Evolutionary conservation across 2,329 filamentous ascomycete species (phyloP).

Genomic region (Dichotomopilus funicola): DNA sequence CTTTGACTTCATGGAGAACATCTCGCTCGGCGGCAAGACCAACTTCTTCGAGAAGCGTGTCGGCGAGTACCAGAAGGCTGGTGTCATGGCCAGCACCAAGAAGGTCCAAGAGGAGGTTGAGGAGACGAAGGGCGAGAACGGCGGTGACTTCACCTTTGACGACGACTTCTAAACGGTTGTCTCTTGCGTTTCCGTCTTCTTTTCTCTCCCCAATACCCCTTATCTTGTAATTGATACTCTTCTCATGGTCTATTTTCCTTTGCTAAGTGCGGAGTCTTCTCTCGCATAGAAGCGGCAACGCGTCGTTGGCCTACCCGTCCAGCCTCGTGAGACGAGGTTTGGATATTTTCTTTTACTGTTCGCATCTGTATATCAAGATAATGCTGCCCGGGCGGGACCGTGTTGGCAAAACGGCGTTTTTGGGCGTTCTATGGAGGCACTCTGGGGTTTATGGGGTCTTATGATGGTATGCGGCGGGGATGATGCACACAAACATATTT

Average conservation of each 20-base stretch:
- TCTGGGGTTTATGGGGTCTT: not conserved
- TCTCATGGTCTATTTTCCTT: not conserved
- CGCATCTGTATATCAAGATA: not conserved
- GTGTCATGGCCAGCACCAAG: constrained; percentile 92
- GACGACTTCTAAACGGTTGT: constrained; percentile 76
- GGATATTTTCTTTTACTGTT: constrained; percentile 15
- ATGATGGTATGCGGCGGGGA: constrained; percentile 6
- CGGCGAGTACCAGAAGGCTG: constrained; percentile 98
- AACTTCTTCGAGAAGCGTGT: constrained; percentile 99
- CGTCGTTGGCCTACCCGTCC: constrained; percentile 4
- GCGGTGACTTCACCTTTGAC: constrained; percentile 85
- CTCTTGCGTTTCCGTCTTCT: constrained; percentile 19
- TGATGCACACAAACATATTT: not conserved
- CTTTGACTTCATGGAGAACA: constrained; percentile 99
- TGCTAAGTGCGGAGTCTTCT: constrained; percentile 8
- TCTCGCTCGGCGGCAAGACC: constrained; percentile 96
- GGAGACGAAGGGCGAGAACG: constrained; percentile 46
- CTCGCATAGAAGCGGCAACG: constrained; percentile 16
- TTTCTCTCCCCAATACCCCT: constrained; percentile 25
- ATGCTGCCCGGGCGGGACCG: constrained; percentile 11
- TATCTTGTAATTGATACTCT: constrained; percentile 11
- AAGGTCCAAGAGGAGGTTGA: constrained; percentile 46
- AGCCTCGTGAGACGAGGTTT: constrained; percentile 6
- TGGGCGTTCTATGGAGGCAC: constrained; percentile 5
- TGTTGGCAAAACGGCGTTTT: constrained; percentile 5